Base-by-base conservation (phyloP, 306 rosid genomes). In the Quercus gilva region DNA sequence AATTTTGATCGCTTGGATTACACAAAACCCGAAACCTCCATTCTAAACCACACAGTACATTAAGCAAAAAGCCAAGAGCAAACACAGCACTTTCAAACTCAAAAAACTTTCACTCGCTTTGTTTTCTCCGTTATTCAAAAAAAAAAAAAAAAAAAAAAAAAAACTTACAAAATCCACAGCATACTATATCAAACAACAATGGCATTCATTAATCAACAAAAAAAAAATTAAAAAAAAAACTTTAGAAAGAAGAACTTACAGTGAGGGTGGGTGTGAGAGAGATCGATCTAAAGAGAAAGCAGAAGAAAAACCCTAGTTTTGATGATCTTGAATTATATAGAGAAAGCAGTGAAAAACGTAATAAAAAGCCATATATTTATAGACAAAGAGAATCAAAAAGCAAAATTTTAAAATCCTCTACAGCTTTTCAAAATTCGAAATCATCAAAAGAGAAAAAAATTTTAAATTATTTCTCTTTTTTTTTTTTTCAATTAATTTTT, bases 301-400 rank as follows among this genome's bases (percentile, higher is more conserved):
- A 79, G 43, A 37, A 37, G 45, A 8, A 41, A 8, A 87, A 88
- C 89, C 97, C 97, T 89, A 84, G 84, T n/a, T 17, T 70, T 49
- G 87, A 88, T 91, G 74, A 8, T 2, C 45, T 41, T 41, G 45
- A 41, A 41, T 41, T 41, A 8, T 41, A 41, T 2, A 41, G 45
- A 41, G 45, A 8, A 2, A 41, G 45, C 45, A 41, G 45, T 41
- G 12, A 41, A 41, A 41, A 37, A 7, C 43, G 9, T 37, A 6
- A 37, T 37, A 37, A 37, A 35, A 35, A 41, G 45, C 45, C 11
- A 41, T 41, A 41, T 35, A 35, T 35, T 35, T 35, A 6, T 8
- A 41, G 45, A 41, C 45, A 8, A 41, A 41, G 45, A 41, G 45
- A 41, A 41, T 41, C 45, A 41, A 41, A 41, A 41, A 41, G 45